phyloP scores from a whole-genome alignment of 1,284 basidiomycete genomes.

The Ganoderma lucidum region DNA sequence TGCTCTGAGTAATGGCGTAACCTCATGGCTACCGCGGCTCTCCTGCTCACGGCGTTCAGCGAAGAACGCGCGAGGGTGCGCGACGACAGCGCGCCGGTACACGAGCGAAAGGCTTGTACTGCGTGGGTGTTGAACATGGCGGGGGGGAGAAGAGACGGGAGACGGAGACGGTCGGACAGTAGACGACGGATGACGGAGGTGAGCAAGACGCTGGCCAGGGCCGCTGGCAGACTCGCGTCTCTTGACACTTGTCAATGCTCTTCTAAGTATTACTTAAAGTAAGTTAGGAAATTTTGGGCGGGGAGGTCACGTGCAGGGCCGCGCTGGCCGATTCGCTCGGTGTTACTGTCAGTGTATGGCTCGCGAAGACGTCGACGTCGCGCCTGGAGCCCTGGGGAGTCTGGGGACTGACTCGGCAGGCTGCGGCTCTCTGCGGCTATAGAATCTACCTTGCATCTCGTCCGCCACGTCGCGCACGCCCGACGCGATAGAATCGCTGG shows the following conservation, averaged over 20 bases:
- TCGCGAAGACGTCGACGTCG: neutral
- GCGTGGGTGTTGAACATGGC: constrained; percentile 60
- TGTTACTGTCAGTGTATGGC: constrained; percentile 11
- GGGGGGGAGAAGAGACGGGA: constrained; percentile 20
- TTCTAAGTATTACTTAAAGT: no score
- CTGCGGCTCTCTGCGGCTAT: constrained; percentile 1
- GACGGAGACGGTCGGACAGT: constrained; percentile 22
- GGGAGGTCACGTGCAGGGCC: constrained; percentile 29
- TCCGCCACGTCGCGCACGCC: constrained; percentile 20
- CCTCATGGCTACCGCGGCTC: constrained; percentile 34
- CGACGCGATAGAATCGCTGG: constrained; percentile 12
- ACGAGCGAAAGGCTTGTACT: constrained; percentile 62
- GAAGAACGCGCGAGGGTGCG: constrained; percentile 50
- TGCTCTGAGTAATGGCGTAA: constrained; percentile 61
- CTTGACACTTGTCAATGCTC: constrained; percentile 12
- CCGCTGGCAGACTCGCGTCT: constrained; percentile 12
- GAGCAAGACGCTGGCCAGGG: constrained; percentile 29
- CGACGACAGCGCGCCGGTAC: constrained; percentile 61
- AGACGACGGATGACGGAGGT: constrained; percentile 34
- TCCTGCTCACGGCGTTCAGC: constrained; percentile 36
- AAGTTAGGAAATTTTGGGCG: constrained; percentile 30
- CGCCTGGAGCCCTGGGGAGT: constrained; percentile 2
- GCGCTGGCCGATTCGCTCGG: constrained; percentile 16
- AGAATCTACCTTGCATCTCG: constrained; percentile 3
- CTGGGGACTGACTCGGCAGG: constrained; percentile 22